These are phyloP conservation scores for Backusella mclennaniae DNA, from an alignment of 192 early-diverging fungal species.

Conservation along the genomic window DNA sequence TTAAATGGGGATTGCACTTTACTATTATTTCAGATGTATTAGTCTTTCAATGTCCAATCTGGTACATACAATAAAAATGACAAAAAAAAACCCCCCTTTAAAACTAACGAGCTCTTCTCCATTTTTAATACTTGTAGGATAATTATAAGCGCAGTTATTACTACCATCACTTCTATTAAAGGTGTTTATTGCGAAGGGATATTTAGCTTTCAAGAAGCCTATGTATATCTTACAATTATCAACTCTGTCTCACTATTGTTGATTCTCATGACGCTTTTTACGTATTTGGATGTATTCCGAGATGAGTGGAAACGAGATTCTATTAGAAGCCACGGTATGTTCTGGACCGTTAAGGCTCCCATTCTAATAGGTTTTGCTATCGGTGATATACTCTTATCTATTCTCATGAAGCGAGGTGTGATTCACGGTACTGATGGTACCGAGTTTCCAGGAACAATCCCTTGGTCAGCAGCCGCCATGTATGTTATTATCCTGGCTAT, in stretches of 20 bases:
- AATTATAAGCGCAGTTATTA: constrained; percentile 25
- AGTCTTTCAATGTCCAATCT: constrained; percentile 37
- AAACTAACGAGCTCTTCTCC: not conserved
- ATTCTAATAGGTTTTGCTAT: constrained; percentile 29
- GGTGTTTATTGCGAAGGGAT: constrained; percentile 29
- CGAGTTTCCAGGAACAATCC: not conserved
- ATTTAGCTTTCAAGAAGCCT: constrained; percentile 29
- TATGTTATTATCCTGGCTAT: constrained; percentile 17
- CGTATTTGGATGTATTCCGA: constrained; percentile 34
- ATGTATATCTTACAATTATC: constrained; percentile 35
- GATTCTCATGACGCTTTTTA: constrained; percentile 33
- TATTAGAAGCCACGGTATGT: constrained; percentile 26
- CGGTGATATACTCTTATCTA: constrained; percentile 20
- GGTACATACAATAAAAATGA: constrained; percentile 13
- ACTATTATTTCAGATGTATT: constrained; percentile 33
- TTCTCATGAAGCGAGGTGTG: constrained; percentile 1
- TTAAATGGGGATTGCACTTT: constrained; percentile 38
- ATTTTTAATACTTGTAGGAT: constrained; percentile 5
- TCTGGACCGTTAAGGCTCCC: constrained; percentile 32
- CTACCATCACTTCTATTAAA: constrained; percentile 30
- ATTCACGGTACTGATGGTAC: constrained; percentile 24
- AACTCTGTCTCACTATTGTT: constrained; percentile 28
- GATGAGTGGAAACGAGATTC: constrained; percentile 23
- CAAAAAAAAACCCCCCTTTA: not conserved
- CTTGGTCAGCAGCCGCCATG: constrained; percentile 21